Base-by-base conservation (phyloP, 164 flowering plant genomes). In the Annona squamosa region DNA sequence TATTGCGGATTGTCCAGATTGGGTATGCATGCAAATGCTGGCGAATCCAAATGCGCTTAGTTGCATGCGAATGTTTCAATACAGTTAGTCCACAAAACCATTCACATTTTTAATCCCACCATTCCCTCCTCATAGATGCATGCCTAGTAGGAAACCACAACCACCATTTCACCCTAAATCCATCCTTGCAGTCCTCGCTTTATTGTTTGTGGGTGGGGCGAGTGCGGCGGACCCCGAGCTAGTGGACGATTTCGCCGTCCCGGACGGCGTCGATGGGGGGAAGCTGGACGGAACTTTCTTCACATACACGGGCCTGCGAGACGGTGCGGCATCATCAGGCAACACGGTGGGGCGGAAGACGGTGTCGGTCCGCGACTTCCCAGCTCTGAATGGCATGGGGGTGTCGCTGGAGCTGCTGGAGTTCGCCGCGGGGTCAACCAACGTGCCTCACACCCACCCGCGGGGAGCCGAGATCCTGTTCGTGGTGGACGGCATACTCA, bases 221-320 rank as follows among this genome's bases (percentile, higher is more conserved):
- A 41, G 43, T 17, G 67, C 67, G 0, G 67, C 67, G 42, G 67
- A 71, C 73, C 73, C 64, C 12, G 73, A 71, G 17, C 61, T 71
- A 12, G 44, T 71, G 18, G 10, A 19, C 17, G 73, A 71, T 65
- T 71, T 71, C 13, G 65, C 65, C 18, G 44, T 71, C 64, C 73
- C 73, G 41, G 65, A 61, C 17, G 73, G 73, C 18, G 19, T 57
- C 2, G 76, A 74, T 26, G 59, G 61, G 67, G 26, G 56, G 56
- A 63, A 74, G 76, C 52, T 74, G 2, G 76, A 74, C 5, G 72
- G 76, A 42, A 72, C 4, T 5, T 74, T 74, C 71, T 74, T 74
- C 76, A 74, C 76, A 43, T 74, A 74, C 67, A 68, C 76, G 6
- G 72, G 72, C 61, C 41, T 74, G 46, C 72, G 76, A 10, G 73